Evolutionary conservation across 257 asterid genomes (phyloP).

Genomic region (Eustoma russellianum): DNA sequence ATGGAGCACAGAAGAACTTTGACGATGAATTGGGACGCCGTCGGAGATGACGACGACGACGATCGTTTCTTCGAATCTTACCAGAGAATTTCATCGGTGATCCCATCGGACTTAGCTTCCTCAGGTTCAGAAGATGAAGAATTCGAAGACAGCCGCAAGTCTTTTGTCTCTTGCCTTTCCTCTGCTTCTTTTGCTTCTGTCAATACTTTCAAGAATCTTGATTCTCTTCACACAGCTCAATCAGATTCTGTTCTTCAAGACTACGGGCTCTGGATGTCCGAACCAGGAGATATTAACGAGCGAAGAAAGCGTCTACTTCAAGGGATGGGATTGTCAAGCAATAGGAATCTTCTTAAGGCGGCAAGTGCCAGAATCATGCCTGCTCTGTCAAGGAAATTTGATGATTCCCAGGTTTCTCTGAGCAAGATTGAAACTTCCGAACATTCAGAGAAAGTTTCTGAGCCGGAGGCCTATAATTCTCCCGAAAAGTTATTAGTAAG

Average conservation of each 20-base stretch:
- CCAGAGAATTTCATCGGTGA: constrained; percentile 48
- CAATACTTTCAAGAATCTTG: constrained; percentile 13
- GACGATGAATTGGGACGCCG: constrained; percentile 84
- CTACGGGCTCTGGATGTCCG: constrained; percentile 85
- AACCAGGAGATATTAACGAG: constrained; percentile 80
- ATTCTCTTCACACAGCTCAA: constrained; percentile 5
- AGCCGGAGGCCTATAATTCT: constrained; percentile 11
- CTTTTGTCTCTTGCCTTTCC: constrained; percentile 55
- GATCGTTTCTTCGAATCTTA: constrained; percentile 66
- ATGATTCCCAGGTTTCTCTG: constrained; percentile 7
- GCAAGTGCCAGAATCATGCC: constrained; percentile 40
- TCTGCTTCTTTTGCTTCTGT: constrained; percentile 27
- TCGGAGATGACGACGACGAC: constrained; percentile 63
- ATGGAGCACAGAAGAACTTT: constrained; percentile 61
- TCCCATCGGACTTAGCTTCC: constrained; percentile 37
- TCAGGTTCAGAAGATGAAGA: constrained; percentile 50
- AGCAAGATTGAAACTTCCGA: constrained; percentile 15
- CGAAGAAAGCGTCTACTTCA: constrained; percentile 75
- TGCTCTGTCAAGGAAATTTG: constrained; percentile 25
- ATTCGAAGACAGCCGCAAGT: constrained; percentile 69
- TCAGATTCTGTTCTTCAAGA: constrained; percentile 23
- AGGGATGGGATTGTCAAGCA: constrained; percentile 89
- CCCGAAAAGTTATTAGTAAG: constrained; percentile 34
- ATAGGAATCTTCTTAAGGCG: constrained; percentile 41
- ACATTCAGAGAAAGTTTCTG: constrained; percentile 15